Base-by-base conservation (phyloP, 108 stramenopile species). In the Chaetoceros tenuissimus region DNA sequence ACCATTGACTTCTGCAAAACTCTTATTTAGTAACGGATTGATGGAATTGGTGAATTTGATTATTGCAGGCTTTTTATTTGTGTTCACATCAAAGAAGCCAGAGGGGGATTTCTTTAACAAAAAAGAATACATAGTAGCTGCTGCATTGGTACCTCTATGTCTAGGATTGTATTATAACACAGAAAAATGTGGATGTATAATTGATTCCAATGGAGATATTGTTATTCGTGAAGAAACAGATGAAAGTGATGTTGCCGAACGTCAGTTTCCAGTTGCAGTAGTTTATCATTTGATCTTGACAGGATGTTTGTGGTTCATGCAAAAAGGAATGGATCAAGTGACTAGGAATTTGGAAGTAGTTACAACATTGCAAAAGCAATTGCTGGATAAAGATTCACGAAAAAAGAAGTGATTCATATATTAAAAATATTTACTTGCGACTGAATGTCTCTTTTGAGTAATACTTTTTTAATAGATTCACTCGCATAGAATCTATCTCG, bases 221-320 rank as follows among this genome's bases (percentile, higher is more conserved):
- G 34, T 5, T 5, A 40, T 40, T 10, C 34, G 5, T 5, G 34
- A 40, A 40, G 34, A 50, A 20, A 27, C 22, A 19, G 10, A 10
- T 21, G 22, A 21, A 50, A 18, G 19, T 51, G n/a, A 2, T 3
- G 19, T 44, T n/a, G 34, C 17, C 3, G 48, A 50, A 13, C 48
- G 59, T 19, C 16, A 24, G 23, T 60, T 60, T 31, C 59, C 59
- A 1, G 28, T 60, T 19, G 23, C 48, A 21, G 26, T 60, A 16
- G 27, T 60, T 1, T 60, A 48, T 27, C 59, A 60, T 51, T 21
- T 28, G 19, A 50, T 60, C 30, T 47, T 50, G 10, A 60, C 59
- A n/a, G 29, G 2, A 24, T 27, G 28, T 17, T 60, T 20, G 20
- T 50, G 47, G 59, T 60, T 60, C 28, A 60, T 60, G 59, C 20